Conservation (phyloP, 2,329 filamentous ascomycete genomes). For the Cladobotryum mycophilum region DNA sequence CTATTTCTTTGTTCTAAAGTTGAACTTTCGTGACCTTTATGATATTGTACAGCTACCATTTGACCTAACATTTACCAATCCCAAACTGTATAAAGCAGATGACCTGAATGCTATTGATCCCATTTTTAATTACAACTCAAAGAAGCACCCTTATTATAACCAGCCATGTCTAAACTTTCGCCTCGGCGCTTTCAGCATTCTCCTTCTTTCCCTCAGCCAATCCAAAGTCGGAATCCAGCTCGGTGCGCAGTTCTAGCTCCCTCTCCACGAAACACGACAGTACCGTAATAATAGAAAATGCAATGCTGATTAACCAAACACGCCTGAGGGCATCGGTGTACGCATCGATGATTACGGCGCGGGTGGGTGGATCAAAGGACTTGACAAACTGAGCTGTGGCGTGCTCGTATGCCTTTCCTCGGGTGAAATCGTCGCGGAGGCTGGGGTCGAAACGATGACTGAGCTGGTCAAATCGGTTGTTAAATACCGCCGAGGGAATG, state of each 20-base stretch:
- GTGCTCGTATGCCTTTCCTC: slow-evolving; percentile 27
- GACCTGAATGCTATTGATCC: too few species aligned
- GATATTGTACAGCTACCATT: too few species aligned
- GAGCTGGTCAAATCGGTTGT: slow-evolving; percentile 13
- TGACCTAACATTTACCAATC: too few species aligned
- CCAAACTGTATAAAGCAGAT: too few species aligned
- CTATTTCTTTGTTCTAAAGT: too few species aligned
- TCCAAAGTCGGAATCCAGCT: background rate
- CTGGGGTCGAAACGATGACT: slow-evolving; percentile 7
- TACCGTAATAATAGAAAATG: background rate
- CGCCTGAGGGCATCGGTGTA: slow-evolving; percentile 1
- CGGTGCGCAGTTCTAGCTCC: slow-evolving; percentile 3
- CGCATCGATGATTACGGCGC: background rate
- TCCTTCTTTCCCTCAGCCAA: background rate
- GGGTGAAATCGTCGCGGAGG: slow-evolving; percentile 9
- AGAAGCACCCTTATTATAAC: too few species aligned
- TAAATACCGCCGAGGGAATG: slow-evolving; percentile 36
- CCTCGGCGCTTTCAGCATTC: background rate
- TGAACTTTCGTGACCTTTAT: too few species aligned
- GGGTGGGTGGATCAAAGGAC: slow-evolving; percentile 14
- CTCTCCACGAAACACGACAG: slow-evolving; percentile 2
- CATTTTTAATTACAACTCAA: too few species aligned
- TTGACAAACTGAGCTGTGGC: slow-evolving; percentile 31
- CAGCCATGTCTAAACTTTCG: too few species aligned
- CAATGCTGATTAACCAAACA: slow-evolving; percentile 5